Percentiles rank a stretch among this genome's conserved stretches.
phyloP scores from a whole-genome alignment of 352 stramenopile genomes.

The Phytophthora ramorum region DNA sequence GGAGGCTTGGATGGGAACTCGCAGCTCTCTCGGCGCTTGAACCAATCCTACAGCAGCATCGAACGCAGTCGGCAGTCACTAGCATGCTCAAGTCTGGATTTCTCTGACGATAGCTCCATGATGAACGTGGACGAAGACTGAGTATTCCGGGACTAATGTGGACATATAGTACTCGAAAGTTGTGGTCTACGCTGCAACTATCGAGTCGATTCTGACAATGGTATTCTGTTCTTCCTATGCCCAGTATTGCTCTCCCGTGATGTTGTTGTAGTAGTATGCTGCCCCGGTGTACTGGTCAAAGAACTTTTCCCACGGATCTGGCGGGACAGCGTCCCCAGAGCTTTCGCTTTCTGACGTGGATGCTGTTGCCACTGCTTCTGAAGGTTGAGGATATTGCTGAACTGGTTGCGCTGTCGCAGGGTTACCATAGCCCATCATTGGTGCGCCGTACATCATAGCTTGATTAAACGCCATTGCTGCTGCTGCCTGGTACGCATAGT shows the following conservation, averaged over 20 bases:
- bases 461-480: conserved; percentile 61
- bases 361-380: conserved; percentile 1
- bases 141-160: not conserved
- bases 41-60: conserved; percentile 81
- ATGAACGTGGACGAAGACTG: conserved; percentile 73
- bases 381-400: conserved; percentile 27
- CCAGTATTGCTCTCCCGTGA: conserved; percentile 89
- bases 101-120: conserved; percentile 83
- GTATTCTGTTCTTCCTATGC: conserved; percentile 40
- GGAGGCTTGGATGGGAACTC: conserved; percentile 12
- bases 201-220: conserved; percentile 12
- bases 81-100: conserved; percentile 68
- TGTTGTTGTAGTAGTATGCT: conserved; percentile 90
- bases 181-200: conserved; percentile 6
- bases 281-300: conserved; percentile 88
- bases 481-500: conserved; percentile 71
- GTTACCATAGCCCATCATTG: conserved; percentile 47
- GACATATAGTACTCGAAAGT: not conserved
- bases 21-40: conserved; percentile 32
- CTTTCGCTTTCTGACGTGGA: not conserved
- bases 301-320: conserved; percentile 86
- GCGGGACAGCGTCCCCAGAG: conserved; percentile 37
- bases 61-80: conserved; percentile 64
- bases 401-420: conserved; percentile 24
- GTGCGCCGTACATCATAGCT: conserved; percentile 51